Percentiles rank a stretch among this genome's conserved stretches.
phyloP scores from a whole-genome alignment of 257 asterid species.

The Echites panduratus region DNA sequence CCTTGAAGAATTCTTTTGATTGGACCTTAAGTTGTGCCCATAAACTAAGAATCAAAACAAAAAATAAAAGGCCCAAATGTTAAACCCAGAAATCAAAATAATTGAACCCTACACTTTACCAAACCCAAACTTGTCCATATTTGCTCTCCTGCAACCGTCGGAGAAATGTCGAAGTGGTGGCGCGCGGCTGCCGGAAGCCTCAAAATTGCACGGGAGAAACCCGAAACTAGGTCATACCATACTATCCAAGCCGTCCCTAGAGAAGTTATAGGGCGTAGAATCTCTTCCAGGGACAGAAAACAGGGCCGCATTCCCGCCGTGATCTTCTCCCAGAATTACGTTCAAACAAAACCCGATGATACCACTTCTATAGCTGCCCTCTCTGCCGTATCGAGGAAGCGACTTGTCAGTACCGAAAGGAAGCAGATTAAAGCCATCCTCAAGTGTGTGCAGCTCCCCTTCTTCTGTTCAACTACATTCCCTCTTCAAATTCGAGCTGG shows the following conservation, averaged over 20 bases:
- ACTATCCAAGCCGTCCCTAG: constrained; percentile 91
- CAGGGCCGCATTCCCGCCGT: constrained; percentile 91
- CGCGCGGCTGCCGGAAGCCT: constrained; percentile 55
- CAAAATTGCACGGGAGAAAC: constrained; percentile 24
- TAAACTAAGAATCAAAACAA: not conserved
- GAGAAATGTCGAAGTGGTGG: constrained; percentile 73
- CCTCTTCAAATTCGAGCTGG: constrained; percentile 92
- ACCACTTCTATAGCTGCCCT: constrained; percentile 48
- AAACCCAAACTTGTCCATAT: not conserved
- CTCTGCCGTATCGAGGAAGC: constrained; percentile 43
- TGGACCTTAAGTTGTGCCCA: not conserved
- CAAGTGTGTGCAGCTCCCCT: constrained; percentile 51
- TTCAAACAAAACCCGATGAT: constrained; percentile 44
- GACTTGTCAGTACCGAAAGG: constrained; percentile 69
- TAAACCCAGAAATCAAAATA: not conserved
- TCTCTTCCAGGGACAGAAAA: constrained; percentile 63
- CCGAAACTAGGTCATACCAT: constrained; percentile 40
- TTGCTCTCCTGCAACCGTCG: constrained; percentile 1
- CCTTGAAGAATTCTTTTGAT: not conserved
- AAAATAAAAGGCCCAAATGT: not conserved
- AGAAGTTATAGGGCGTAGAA: constrained; percentile 63
- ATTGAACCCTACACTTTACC: constrained; percentile 1
- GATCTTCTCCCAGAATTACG: constrained; percentile 65
- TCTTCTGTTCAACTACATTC: constrained; percentile 73
- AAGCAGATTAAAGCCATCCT: constrained; percentile 80